A percentile compares a stretch with the other conserved stretches of the same genome.
Evolutionary conservation across 345 rosid genomes (phyloP).

Genomic region (Xanthoceras sorbifolium): DNA sequence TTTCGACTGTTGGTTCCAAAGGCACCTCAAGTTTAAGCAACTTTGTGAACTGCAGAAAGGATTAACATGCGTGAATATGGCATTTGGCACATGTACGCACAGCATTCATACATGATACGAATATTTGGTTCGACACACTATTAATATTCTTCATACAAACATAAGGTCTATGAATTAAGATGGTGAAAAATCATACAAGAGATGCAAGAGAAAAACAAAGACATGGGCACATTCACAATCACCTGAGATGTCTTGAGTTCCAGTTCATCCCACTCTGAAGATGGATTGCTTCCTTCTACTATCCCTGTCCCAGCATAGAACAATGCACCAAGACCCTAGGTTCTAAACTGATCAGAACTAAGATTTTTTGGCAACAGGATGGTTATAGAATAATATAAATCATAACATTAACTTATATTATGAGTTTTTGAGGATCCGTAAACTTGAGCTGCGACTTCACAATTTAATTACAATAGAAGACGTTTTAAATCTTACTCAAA

Average conservation of each 20-base stretch:
- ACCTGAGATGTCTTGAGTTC: constrained; percentile 95
- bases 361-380: constrained; percentile 14
- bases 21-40: constrained; percentile 71
- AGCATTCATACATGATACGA: not conserved
- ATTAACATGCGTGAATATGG: constrained; percentile 1
- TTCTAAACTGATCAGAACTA: constrained; percentile 18
- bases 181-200: not conserved
- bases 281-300: constrained; percentile 79
- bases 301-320: constrained; percentile 89
- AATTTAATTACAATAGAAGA: not conserved
- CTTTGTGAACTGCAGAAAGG: constrained; percentile 63
- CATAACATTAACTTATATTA: not conserved
- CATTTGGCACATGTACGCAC: not conserved
- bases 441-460: not conserved
- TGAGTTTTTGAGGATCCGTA: not conserved
- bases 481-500: not conserved
- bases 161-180: not conserved
- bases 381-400: not conserved
- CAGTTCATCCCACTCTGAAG: constrained; percentile 85
- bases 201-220: not conserved
- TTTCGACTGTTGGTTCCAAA: constrained; percentile 38
- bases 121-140: not conserved
- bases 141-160: not conserved
- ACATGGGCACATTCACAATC: not conserved
- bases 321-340: constrained; percentile 74